Base-by-base conservation (phyloP, 345 rosid species). In the Tarenaya hassleriana region DNA sequence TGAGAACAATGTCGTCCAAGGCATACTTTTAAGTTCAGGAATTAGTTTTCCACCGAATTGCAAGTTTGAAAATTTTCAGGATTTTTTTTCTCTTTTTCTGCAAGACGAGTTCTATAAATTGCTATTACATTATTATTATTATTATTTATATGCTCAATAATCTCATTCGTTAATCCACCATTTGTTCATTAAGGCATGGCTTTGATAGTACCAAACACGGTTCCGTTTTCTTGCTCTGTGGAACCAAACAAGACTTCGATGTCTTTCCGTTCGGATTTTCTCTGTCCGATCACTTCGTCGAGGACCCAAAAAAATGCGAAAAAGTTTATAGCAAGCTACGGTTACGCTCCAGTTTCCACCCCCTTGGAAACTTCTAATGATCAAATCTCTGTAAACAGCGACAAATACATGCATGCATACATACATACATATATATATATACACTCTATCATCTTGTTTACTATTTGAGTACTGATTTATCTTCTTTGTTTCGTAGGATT, bases 111-210 rank as follows among this genome's bases (percentile, higher is more conserved):
- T 24, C 29, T 24, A 24, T 24, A 24, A 24, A 24, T 24, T 24
- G 29, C 3, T 5, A 24, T 24, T 24, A 2, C 5, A 24, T 2
- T 24, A 2, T 24, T 24, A 24, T 2, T 24, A 2, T 2, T 2
- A 2, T 5, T 24, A 24, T 24, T 2, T 5, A 24, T 24, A 24
- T 5, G 5, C 29, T 2, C 29, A 24, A 24, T 24, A 24, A 24
- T 24, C 2, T 24, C 29, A 24, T 24, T 24, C 5, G 29, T 2
- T 24, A 2, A 24, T 24, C 5, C 29, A 24, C 29, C 5, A 2
- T 24, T 2, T 24, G 5, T 41, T 18, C 32, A 40, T 32, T 24
- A 41, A 18, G 17, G 31, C 17, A 60, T 50, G 64, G 50, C 64
- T 4, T 60, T 41, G 7, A 41, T 50, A 18, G 13, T 21, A 31